A percentile compares a stretch with the other conserved stretches of the same genome.
Conservation (phyloP, 176 grass and related monocot genomes). For the Ananas comosus region DNA sequence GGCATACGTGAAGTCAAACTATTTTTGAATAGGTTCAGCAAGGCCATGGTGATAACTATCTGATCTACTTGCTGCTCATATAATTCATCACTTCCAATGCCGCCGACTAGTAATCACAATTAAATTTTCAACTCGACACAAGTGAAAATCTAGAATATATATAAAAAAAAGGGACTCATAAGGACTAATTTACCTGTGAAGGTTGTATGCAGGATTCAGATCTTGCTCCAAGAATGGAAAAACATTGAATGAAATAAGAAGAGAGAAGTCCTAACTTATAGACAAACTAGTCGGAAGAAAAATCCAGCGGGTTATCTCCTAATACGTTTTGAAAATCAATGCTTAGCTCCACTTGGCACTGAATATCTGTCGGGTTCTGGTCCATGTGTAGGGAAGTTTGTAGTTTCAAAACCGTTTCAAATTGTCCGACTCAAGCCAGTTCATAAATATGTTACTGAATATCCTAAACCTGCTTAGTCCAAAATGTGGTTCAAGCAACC, state of each 20-base stretch:
- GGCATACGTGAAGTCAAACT: background rate
- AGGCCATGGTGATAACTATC: background rate
- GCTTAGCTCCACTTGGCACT: background rate
- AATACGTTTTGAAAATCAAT: background rate
- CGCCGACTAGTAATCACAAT: background rate
- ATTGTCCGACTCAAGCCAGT: background rate
- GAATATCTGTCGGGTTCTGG: background rate
- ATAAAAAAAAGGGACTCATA: background rate
- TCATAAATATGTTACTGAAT: background rate
- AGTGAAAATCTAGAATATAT: background rate
- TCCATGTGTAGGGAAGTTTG: background rate
- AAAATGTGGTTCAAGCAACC: background rate
- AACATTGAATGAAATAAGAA: background rate
- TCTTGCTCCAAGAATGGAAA: background rate
- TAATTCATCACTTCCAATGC: background rate
- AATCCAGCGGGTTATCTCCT: background rate
- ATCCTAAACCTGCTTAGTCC: background rate
- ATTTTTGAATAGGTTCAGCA: background rate
- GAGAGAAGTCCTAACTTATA: background rate
- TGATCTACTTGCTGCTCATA: background rate
- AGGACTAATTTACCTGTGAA: background rate
- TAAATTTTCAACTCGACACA: background rate
- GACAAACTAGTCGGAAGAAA: background rate
- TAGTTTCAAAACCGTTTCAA: background rate
- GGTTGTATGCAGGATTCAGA: background rate